These are phyloP conservation scores for Coemansia asiatica DNA, from an alignment of 192 early-diverging fungal species.

Conservation along the genomic window DNA sequence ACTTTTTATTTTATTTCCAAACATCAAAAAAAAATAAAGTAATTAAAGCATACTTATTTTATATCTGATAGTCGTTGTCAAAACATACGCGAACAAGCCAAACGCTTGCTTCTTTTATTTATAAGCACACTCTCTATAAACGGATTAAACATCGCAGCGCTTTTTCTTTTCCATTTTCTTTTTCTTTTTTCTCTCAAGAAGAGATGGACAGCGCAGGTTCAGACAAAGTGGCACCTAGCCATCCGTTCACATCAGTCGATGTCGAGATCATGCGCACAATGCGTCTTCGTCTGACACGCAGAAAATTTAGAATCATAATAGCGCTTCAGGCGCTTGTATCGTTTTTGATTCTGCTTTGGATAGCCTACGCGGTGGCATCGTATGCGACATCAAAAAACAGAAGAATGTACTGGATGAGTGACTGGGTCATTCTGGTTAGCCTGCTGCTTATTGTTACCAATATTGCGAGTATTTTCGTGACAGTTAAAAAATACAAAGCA, in stretches of 20 bases:
- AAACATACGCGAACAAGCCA: too few species aligned
- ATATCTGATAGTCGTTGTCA: too few species aligned
- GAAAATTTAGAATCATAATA: conserved; percentile 40
- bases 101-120: neutral
- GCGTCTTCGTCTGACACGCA: conserved; percentile 46
- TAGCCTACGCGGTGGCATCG: conserved; percentile 29
- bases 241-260: conserved; percentile 47
- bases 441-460: conserved; percentile 31
- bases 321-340: conserved; percentile 28
- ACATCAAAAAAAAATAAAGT: neutral
- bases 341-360: conserved; percentile 38
- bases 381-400: conserved; percentile 16
- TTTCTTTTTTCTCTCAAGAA: neutral
- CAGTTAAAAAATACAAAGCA: conserved; percentile 36
- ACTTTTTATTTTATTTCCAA: neutral
- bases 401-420: conserved; percentile 34
- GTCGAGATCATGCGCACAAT: conserved; percentile 56
- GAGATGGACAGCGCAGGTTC: conserved; percentile 12
- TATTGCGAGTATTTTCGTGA: conserved; percentile 38
- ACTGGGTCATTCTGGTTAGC: conserved; percentile 50
- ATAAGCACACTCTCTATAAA: too few species aligned
- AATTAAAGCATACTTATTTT: neutral
- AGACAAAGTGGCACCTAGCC: conserved; percentile 27
- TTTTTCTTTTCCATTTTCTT: neutral
- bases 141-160: neutral